These are phyloP conservation scores for Thelephora aurantiotincta DNA, from an alignment of 768 basidiomycete species.

Conservation along the genomic window DNA sequence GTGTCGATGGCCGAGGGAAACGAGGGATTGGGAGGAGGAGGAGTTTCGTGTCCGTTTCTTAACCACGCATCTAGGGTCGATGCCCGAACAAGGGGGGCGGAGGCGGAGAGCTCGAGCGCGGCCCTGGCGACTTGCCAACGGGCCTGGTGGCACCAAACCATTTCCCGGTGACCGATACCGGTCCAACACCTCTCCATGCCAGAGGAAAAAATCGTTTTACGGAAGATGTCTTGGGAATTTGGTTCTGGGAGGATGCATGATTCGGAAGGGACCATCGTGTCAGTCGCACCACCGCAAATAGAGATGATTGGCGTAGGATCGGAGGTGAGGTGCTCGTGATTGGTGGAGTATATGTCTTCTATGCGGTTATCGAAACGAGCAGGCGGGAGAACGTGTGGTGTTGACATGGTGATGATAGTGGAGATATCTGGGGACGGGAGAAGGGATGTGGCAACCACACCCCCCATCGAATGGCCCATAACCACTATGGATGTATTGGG, in stretches of 20 bases:
- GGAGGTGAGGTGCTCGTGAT: constrained; percentile 23
- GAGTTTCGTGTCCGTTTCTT: constrained; percentile 40
- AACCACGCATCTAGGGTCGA: constrained; percentile 52
- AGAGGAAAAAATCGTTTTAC: constrained; percentile 69
- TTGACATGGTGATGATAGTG: constrained; percentile 89
- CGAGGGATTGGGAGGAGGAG: constrained; percentile 10
- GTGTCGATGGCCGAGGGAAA: too few species aligned
- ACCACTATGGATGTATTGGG: constrained; percentile 48
- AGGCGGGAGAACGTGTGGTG: constrained; percentile 81
- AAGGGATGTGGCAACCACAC: constrained; percentile 73
- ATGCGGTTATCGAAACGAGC: constrained; percentile 76
- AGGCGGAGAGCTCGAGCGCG: constrained; percentile 50
- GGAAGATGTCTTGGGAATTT: constrained; percentile 18
- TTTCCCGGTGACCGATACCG: constrained; percentile 87
- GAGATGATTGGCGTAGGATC: constrained; percentile 60
- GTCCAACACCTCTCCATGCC: constrained; percentile 89
- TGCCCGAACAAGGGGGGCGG: constrained; percentile 16
- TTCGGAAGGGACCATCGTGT: constrained; percentile 87
- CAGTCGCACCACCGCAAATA: constrained; percentile 84
- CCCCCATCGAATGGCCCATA: constrained; percentile 97
- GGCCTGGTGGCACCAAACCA: constrained; percentile 99
- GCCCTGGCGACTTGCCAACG: constrained; percentile 78
- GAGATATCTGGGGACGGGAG: constrained; percentile 55
- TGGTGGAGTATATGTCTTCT: constrained; percentile 51
- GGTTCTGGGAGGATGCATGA: constrained; percentile 47